Evolutionary conservation across 1,284 basidiomycete species (phyloP).

Genomic region (Xerocomus amazonicus): DNA sequence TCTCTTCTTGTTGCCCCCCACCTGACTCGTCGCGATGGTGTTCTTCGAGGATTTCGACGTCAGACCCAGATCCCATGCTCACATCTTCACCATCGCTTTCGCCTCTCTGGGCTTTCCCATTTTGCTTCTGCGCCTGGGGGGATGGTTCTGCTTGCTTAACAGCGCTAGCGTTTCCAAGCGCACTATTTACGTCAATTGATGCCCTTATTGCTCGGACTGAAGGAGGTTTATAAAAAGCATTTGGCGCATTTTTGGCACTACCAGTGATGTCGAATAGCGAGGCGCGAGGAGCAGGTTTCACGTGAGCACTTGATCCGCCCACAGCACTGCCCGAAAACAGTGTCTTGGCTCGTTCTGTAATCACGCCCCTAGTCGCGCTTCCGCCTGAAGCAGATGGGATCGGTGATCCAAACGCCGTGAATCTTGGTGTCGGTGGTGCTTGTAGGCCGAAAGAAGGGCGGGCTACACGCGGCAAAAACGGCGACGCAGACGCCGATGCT

Average conservation of each 20-base stretch:
- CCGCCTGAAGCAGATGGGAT: constrained; percentile 8
- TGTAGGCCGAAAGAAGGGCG: constrained; percentile 3
- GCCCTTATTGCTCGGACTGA: neutral
- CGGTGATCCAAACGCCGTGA: constrained; percentile 25
- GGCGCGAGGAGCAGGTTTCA: constrained; percentile 15
- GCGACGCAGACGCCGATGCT: constrained; percentile 1
- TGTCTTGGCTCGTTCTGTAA: constrained; percentile 17
- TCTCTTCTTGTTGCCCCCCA: constrained; percentile 3
- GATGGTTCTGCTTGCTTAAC: neutral
- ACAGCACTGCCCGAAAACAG: constrained; percentile 8
- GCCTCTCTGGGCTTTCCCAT: constrained; percentile 3
- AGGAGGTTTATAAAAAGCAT: constrained; percentile 61
- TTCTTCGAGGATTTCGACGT: constrained; percentile 19
- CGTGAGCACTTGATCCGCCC: constrained; percentile 16
- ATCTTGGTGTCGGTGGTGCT: constrained; percentile 17
- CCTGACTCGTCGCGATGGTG: constrained; percentile 1
- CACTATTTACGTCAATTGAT: constrained; percentile 4
- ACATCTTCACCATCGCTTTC: constrained; percentile 20
- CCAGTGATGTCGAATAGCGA: constrained; percentile 46
- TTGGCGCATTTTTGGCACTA: constrained; percentile 47
- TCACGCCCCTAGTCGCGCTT: constrained; percentile 2
- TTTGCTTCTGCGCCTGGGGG: constrained; percentile 2
- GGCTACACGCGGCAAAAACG: constrained; percentile 12
- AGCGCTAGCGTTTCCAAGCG: neutral
- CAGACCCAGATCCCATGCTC: constrained; percentile 24